These are phyloP conservation scores for Daldinia bambusicola DNA, from an alignment of 495 filamentous ascomycete genomes.

Conservation along the genomic window DNA sequence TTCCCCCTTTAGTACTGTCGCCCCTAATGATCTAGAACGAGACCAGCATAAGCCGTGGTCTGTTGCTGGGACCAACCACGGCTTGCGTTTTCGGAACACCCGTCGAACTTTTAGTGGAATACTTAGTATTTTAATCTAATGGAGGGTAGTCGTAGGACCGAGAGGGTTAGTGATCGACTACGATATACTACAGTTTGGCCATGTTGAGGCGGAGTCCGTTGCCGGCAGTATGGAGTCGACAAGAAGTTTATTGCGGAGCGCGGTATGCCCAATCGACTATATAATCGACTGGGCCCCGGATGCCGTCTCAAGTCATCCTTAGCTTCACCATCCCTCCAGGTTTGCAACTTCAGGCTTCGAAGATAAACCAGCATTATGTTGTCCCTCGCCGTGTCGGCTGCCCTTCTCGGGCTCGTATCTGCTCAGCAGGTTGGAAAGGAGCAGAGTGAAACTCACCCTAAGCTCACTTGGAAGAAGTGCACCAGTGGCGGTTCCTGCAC, in stretches of 20 bases:
- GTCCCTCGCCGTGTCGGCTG: slow-evolving; percentile 49
- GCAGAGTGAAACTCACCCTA: slow-evolving; percentile 66
- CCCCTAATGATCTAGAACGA: slow-evolving; percentile 31
- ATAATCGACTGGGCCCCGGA: slow-evolving; percentile 36
- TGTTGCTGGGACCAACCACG: slow-evolving; percentile 29
- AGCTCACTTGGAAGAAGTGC: slow-evolving; percentile 68
- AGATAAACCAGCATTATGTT: slow-evolving; percentile 46
- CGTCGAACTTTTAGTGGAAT: slow-evolving; percentile 39
- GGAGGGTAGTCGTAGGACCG: slow-evolving; percentile 37
- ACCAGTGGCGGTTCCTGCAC: slow-evolving; percentile 62
- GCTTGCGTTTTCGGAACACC: slow-evolving; percentile 33
- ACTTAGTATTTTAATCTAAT: slow-evolving; percentile 45
- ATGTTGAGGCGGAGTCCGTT: slow-evolving; percentile 39
- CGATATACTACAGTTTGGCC: slow-evolving; percentile 30
- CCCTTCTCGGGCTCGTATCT: slow-evolving; percentile 56
- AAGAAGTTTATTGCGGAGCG: slow-evolving; percentile 24
- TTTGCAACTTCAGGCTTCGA: slow-evolving; percentile 29
- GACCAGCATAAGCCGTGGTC: slow-evolving; percentile 20
- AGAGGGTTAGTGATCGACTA: slow-evolving; percentile 44
- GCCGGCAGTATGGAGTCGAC: slow-evolving; percentile 42
- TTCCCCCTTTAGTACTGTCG: slow-evolving; percentile 21
- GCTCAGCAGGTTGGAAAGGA: slow-evolving; percentile 68
- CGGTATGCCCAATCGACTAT: slow-evolving; percentile 28
- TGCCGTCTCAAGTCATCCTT: slow-evolving; percentile 24
- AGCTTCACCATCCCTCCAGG: slow-evolving; percentile 32